These are phyloP conservation scores for Kernera saxatilis DNA, from an alignment of 345 rosid genomes.

Conservation along the genomic window DNA sequence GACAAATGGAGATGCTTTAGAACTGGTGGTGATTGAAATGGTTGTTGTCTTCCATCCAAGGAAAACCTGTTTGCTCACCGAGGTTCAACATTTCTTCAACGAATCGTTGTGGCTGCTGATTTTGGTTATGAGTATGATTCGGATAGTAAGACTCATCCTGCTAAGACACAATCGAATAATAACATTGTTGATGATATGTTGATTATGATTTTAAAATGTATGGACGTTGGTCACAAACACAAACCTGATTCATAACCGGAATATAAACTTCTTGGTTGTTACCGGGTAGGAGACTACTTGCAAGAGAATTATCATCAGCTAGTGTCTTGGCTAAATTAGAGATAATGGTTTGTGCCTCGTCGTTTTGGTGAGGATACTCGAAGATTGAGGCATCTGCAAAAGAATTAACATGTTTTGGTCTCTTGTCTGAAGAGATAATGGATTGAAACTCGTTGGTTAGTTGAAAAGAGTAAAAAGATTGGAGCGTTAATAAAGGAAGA, in stretches of 20 bases:
- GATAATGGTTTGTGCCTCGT: background rate
- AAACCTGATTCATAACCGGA: slow-evolving; percentile 1
- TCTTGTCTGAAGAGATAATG: background rate
- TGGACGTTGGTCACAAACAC: background rate
- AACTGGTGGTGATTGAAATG: background rate
- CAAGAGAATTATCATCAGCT: background rate
- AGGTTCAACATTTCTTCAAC: background rate
- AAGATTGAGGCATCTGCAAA: background rate
- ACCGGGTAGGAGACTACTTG: background rate
- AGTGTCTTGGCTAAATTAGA: background rate
- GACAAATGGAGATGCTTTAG: background rate
- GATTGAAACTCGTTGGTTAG: background rate
- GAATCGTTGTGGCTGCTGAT: background rate
- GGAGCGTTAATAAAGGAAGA: background rate
- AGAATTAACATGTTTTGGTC: background rate
- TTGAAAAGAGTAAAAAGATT: background rate
- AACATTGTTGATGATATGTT: background rate
- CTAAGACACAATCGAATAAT: background rate
- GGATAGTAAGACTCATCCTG: background rate
- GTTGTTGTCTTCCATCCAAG: slow-evolving; percentile 5
- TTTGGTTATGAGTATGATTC: background rate
- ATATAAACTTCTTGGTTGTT: background rate
- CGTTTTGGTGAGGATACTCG: background rate
- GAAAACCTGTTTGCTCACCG: slow-evolving; percentile 13
- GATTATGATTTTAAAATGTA: background rate